A percentile compares a stretch with the other conserved stretches of the same genome.
phyloP scores from a whole-genome alignment of 371 early-diverging fungal genomes.

The Mortierella sp. region DNA sequence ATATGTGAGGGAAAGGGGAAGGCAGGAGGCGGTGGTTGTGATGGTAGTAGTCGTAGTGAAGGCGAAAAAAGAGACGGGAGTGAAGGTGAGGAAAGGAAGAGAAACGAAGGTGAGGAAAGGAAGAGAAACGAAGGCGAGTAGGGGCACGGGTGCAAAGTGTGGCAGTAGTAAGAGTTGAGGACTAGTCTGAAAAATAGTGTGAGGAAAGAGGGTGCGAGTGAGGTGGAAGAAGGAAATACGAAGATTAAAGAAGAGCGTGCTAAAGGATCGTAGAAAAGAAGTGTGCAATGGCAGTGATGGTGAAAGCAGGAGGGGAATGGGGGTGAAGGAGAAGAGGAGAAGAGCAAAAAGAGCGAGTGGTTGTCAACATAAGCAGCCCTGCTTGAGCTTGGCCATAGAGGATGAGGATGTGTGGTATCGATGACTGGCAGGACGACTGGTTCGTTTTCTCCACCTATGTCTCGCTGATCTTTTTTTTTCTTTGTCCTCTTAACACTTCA shows the following conservation, averaged over 20 bases:
- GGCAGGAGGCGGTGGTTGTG: background rate
- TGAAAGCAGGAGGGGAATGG: slow-evolving; percentile 9
- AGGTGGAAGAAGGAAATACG: background rate
- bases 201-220: background rate
- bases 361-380: no score
- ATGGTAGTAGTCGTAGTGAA: background rate
- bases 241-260: background rate
- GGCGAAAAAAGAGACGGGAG: background rate
- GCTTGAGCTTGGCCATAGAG: no score
- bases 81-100: background rate
- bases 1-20: slow-evolving; percentile 1
- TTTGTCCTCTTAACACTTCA: background rate
- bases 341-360: background rate
- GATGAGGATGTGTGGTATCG: no score
- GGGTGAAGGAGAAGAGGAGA: slow-evolving; percentile 9
- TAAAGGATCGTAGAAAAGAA: background rate
- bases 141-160: background rate
- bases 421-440: no score
- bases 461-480: background rate
- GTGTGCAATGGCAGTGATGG: slow-evolving; percentile 5
- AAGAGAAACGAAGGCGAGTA: background rate
- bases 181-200: no score
- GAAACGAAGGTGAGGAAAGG: slow-evolving; percentile 2
- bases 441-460: background rate
- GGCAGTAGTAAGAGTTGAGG: background rate